Evolutionary conservation across 176 grass and related monocot species (phyloP), one percentile per base, ranked within the genome.

Genomic region (Oryza nivara): DNA sequence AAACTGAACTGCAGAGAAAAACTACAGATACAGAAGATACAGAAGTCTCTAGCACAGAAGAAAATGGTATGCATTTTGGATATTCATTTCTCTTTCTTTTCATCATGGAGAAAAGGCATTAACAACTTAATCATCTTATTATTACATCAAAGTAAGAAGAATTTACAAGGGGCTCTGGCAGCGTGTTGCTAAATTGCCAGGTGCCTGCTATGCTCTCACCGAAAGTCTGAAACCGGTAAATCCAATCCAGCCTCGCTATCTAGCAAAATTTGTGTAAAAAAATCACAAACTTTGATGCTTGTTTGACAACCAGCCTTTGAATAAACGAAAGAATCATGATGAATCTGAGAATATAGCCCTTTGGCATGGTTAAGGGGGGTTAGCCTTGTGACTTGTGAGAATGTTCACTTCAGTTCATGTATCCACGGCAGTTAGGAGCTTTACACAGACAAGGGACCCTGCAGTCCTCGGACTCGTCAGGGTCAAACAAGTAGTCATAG

Each of bases 401-500:
- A 38, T 45, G 78, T 64, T 54, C 10, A 3, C 23, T 49, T 63
- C 81, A 93, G 67, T 97, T 93, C 93, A 99, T 99, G 86, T 92
- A 99, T 78, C 91, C 90, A 77, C 91, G 87, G 66, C 96, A 99
- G 81, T 89, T 99, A 41, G 89, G 86, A 67, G 89, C 91, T 77
- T 83, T 89, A 74, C 96, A 99, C 65, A 90, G 91, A 63, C 96
- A 99, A 20, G 87, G 93, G 72, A 99, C 93, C 84, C 84, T 93
- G 70, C 90, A 80, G 9, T 96, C 91, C 68, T 94, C 93, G 1
- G 91, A 87, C 70, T 99, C 96, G 34, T 96, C 96, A 68, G 90
- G 82, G 81, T 99, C 92, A 72, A 99, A 99, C 76, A 92, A 83
- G 84, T 99, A 99, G 83, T 99, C 84, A 47, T 95, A 99, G 52